Evolutionary conservation across 192 early-diverging fungal species (phyloP), one percentile per base, ranked within the genome.

Genomic region (Allomyces arbusculus): DNA sequence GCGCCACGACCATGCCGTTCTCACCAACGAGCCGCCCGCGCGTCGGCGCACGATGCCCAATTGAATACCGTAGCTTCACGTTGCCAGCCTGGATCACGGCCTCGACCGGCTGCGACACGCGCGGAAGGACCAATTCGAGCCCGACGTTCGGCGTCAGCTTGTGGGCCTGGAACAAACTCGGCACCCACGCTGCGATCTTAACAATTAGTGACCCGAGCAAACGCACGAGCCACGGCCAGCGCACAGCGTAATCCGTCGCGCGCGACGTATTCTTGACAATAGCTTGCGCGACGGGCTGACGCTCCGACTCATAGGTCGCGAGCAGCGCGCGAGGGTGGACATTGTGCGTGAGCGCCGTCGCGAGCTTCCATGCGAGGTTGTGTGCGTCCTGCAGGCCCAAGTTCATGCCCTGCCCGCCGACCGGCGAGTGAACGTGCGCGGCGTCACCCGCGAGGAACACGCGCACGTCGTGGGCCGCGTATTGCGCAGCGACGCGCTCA

Each of bases 311-410:
- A 16, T 58, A 58, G 3, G 2, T 58, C 20, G 50, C 50, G 3
- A 58, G 50, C 50, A 58, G 2, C 16, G 12, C 20, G 16, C 20
- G 2, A 1, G 20, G 16, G 16, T 58, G 50, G 50, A 14, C 16
- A 20, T n/a, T 14, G 65, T 3, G 66, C 66, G 6, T 66, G 26
- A 79, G 43, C 2, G 74, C 77, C 23, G 69, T 62, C 1, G 68
- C 74, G 23, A 77, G 62, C 67, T 77, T 79, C 78, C 78, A 79
- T 0, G 71, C 76, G 40, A 79, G 19, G 61, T 77, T 77, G 23
- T 69, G 69, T 1, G 74, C 76, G 70, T 79, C 78, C 3, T 72
- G 69, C 5, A 77, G 33, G 11, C 78, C 78, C 26, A 67, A 70
- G 68, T 74, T 74, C 66, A 75, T 25, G 0, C 78, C 78, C 64